Base-by-base conservation (phyloP, 345 rosid species). In the Pistacia vera region DNA sequence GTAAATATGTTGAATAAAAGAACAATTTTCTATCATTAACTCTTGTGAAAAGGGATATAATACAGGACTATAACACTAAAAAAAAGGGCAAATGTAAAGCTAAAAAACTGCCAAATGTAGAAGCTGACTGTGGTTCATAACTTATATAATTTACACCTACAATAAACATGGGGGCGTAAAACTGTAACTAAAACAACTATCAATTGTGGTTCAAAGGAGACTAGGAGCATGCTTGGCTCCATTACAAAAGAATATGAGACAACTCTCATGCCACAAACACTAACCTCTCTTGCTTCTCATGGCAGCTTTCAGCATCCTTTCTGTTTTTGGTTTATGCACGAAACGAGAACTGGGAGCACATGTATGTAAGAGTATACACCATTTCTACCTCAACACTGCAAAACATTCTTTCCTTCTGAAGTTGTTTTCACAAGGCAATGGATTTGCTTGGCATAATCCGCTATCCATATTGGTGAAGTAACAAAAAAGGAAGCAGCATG, bases 81-180 rank as follows among this genome's bases (percentile, higher is more conserved):
- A 36, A 56, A 60, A 22, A 13, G n/a, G 3, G 30, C n/a, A 38
- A 41, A 20, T 41, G 7, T 22, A 12, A 58, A 58, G 17, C 54
- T 25, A 3, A 72, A 46, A 10, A 66, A 66, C 65, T 25, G 72
- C 18, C 4, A 17, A 36, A 74, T 8, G 35, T 41, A 30, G 2
- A 20, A 41, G 51, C 36, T 41, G 22, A 64, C 48, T 65, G 70
- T 33, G 56, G 71, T 49, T 75, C 28, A 60, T 6, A 16, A 71
- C 69, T 57, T 41, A n/a, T 38, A 44, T 16, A 66, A 60, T 30
- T 35, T 38, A 68, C 52, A 73, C 41, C 81, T 65, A 46, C 71
- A 33, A 0, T 18, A 9, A 73, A 51, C 60, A 63, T 25, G 57
- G 18, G 57, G 7, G 6, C 1, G 58, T 5, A 35, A 57, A 41